Evolutionary conservation across 2,329 filamentous ascomycete genomes (phyloP), one percentile per base, ranked within the genome.

Genomic region (Colletotrichum karsti): DNA sequence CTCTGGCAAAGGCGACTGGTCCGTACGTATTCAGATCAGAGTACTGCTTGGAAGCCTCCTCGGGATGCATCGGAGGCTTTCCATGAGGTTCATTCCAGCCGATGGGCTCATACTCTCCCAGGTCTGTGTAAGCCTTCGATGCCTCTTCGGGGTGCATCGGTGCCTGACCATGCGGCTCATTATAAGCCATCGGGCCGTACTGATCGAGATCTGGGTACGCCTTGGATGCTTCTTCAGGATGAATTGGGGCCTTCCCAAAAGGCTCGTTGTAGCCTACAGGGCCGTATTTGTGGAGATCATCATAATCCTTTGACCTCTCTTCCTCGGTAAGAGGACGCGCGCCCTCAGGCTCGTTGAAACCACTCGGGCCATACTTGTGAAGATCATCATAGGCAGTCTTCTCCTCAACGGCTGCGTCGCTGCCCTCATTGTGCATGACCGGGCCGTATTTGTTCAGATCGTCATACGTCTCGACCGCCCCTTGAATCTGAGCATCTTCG

Each of bases 371-470:
- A 67, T 82, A 82, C 10, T 75, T 62, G 37, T 78, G 67, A 9
- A 82, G 73, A 58, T 82, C 79, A 1, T 82, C 76, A 58, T 84
- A 84, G 3, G 79, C 71, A 62, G 78, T 78, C 33, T 80, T 78
- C 60, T 78, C 79, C 5, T 75, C 74, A 2, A 75, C 77, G 69
- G 85, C 77, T 9, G 33, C n/a, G 1, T 77, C 44, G 13, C n/a
- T 18, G 7, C n/a, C 77, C 63, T 82, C 78, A 41, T 80, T 76
- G 66, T 75, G 73, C 54, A 71, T 33, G 61, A 69, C 42, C 8
- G 65, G 64, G 7, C 69, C 64, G 51, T 75, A 74, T 15, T 70
- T 67, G 41, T 63, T 41, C 4, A 74, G 61, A 18, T 74, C 72
- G 10, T 68, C 30, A 35, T 69, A 72, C 18, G 55, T 51, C 12